Conservation (phyloP, 345 rosid genomes). For the sweet orange (Citrus sinensis) region DNA sequence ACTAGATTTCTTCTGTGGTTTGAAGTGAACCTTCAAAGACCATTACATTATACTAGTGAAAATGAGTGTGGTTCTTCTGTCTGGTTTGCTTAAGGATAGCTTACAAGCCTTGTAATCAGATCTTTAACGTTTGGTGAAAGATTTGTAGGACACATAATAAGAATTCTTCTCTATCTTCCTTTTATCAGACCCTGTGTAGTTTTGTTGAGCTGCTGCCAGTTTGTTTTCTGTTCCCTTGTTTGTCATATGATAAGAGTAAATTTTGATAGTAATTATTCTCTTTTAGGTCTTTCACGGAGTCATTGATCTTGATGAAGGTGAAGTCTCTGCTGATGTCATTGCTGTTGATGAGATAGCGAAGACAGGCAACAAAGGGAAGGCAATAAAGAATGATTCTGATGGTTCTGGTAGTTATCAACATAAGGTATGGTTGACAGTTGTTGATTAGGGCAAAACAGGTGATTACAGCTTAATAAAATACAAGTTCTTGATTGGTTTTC, state of each 20-base stretch:
- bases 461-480: slow-evolving; percentile 2
- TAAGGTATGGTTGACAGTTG: slow-evolving; percentile 22
- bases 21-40: not conserved
- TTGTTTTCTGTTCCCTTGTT: not conserved
- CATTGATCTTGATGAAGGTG: slow-evolving; percentile 59
- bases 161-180: not conserved
- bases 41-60: not conserved
- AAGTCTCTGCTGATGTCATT: slow-evolving; percentile 36
- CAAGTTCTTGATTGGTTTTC: slow-evolving; percentile 2
- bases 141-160: not conserved
- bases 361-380: slow-evolving; percentile 62
- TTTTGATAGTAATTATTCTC: slow-evolving; percentile 8
- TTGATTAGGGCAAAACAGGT: not conserved
- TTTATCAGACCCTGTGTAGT: not conserved
- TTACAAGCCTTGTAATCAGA: not conserved
- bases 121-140: not conserved
- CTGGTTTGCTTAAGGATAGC: not conserved
- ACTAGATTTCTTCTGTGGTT: not conserved
- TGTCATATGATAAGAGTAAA: not conserved
- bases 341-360: slow-evolving; percentile 35
- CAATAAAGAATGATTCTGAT: slow-evolving; percentile 26
- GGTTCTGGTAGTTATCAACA: slow-evolving; percentile 17
- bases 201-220: not conserved
- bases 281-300: slow-evolving; percentile 49
- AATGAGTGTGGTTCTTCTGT: not conserved